These are phyloP conservation scores for Saccharomycopsis babjevae DNA, from an alignment of 805 yeast species.

Conservation along the genomic window DNA sequence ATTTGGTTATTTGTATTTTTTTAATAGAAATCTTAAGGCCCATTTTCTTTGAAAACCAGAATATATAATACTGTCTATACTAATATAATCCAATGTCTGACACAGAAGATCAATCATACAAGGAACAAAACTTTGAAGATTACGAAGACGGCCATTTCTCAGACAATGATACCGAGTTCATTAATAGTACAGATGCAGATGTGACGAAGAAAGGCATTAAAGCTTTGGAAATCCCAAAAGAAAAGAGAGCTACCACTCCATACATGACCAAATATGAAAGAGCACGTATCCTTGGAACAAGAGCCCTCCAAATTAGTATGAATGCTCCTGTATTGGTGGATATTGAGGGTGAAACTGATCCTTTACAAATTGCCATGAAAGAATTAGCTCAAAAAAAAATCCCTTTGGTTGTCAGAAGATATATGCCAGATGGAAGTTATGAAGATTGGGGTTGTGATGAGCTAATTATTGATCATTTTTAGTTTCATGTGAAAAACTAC, in stretches of 20 bases:
- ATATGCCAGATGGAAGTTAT: conserved; percentile 90
- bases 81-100: background rate
- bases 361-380: conserved; percentile 94
- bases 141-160: conserved; percentile 80
- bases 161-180: conserved; percentile 44
- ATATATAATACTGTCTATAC: background rate
- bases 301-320: conserved; percentile 95
- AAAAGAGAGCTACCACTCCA: conserved; percentile 88
- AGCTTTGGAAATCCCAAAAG: conserved; percentile 83
- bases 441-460: conserved; percentile 99
- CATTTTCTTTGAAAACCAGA: background rate
- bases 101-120: background rate
- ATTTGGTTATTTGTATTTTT: background rate
- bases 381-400: conserved; percentile 91
- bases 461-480: conserved; percentile 61
- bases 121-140: conserved; percentile 49
- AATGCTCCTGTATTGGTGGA: conserved; percentile 98
- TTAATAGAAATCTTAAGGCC: no score
- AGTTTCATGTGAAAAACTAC: no score
- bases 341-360: conserved; percentile 98
- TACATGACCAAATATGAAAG: conserved; percentile 98
- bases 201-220: conserved; percentile 49
- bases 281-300: conserved; percentile 93
- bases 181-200: conserved; percentile 29
- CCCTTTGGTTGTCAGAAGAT: conserved; percentile 91